Evolutionary conservation across 108 stramenopile genomes (phyloP).

Genomic region (Epithemia pelagica): DNA sequence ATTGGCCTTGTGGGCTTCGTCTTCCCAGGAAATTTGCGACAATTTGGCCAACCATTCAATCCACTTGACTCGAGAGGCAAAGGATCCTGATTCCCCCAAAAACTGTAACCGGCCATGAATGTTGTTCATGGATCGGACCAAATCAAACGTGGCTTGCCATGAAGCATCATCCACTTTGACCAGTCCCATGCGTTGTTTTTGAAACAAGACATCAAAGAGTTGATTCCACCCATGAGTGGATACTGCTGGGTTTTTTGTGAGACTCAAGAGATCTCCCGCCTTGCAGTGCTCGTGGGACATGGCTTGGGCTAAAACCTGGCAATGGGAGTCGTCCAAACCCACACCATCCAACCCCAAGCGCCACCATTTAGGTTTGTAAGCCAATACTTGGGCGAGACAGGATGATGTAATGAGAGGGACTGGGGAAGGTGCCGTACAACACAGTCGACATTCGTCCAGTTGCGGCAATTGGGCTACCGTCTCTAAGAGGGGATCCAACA

Average conservation of each 20-base stretch:
- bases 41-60: constrained; percentile 14
- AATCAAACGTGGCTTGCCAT: constrained; percentile 15
- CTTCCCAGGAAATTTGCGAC: constrained; percentile 6
- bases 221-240: neutral
- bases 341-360: constrained; percentile 10
- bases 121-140: constrained; percentile 20
- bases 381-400: neutral
- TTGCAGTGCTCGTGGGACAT: constrained; percentile 4
- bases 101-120: constrained; percentile 12
- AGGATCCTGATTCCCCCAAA: neutral
- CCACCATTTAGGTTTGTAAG: constrained; percentile 14
- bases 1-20: constrained; percentile 10
- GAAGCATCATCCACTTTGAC: constrained; percentile 13
- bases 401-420: neutral
- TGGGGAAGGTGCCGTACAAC: neutral
- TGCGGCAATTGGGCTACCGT: neutral
- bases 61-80: constrained; percentile 1
- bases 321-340: constrained; percentile 14
- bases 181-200: constrained; percentile 13
- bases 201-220: constrained; percentile 9
- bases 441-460: neutral
- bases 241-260: constrained; percentile 8
- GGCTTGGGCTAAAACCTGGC: neutral
- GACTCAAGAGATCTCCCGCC: constrained; percentile 13
- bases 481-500: neutral